Evolutionary conservation across 2,329 filamentous ascomycete genomes (phyloP).

Genomic region (Dendrostoma leiphaemia): DNA sequence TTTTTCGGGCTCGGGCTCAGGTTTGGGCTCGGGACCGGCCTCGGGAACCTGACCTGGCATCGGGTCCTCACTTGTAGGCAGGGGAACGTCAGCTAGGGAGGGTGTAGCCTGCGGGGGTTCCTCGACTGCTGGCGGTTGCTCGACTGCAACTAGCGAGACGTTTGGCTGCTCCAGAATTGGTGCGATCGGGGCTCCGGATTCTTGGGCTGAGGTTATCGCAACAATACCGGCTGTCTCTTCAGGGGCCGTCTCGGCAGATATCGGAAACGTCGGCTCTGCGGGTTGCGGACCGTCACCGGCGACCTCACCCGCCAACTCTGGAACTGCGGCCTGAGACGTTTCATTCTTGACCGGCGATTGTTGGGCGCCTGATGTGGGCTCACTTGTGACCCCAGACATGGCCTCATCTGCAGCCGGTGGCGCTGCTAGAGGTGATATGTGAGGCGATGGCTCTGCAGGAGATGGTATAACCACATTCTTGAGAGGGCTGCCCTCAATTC

Average conservation of each 20-base stretch:
- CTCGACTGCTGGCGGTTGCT: not conserved
- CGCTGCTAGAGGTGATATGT: conserved; percentile 17
- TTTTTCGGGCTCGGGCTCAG: not conserved
- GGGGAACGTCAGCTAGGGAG: conserved; percentile 2
- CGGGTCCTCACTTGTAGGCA: conserved; percentile 13
- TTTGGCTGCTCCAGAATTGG: conserved; percentile 1
- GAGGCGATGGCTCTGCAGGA: conserved; percentile 36
- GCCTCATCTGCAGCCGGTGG: not conserved
- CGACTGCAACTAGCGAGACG: not conserved
- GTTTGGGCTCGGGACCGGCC: not conserved
- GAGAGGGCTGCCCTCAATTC: conserved; percentile 49
- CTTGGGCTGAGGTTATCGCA: not conserved
- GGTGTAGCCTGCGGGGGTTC: not conserved
- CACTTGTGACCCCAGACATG: conserved; percentile 7
- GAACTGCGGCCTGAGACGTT: not conserved
- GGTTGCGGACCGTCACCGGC: not conserved
- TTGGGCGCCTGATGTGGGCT: conserved; percentile 10
- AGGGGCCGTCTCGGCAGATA: not conserved
- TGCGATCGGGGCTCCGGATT: not conserved
- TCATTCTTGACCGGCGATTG: conserved; percentile 6
- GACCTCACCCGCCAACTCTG: not conserved
- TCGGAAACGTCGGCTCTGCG: conserved; percentile 1
- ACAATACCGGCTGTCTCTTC: not conserved
- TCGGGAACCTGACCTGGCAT: conserved; percentile 10
- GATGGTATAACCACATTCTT: conserved; percentile 51